Evolutionary conservation across 495 filamentous ascomycete species (phyloP), one percentile per base, ranked within the genome.

Genomic region (Hypoxylon lenormandii): DNA sequence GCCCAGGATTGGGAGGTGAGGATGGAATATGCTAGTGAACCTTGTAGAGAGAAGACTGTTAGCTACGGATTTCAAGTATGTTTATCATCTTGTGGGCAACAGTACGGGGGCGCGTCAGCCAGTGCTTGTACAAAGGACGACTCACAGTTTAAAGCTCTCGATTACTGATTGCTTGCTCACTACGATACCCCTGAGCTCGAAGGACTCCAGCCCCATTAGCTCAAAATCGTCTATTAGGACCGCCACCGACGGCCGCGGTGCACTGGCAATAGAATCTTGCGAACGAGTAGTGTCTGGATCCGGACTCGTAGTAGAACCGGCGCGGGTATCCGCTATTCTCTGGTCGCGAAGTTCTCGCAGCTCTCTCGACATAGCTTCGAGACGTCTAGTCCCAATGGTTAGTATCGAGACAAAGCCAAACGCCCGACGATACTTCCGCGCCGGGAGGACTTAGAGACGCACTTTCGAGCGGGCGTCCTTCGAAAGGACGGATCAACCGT

Each of bases 291-390:
- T 63, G 40, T 74, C 72, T 11, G 65, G 59, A 21, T 74, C 72
- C 15, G 69, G 62, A 26, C 65, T 74, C 11, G 69, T 65, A 11
- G 72, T 66, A 11, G 70, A 73, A 21, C 60, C 55, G 7, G 61
- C 61, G 21, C 63, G 61, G 10, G 48, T 28, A 49, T 61, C 48
- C 60, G 53, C 46, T 64, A 49, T 18, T 52, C 59, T 63, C 33
- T 71, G 74, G 16, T 64, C 69, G n/a, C 74, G 68, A 36, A 76
- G 74, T 48, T 76, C 74, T 51, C 67, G 69, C 8, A 76, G 46
- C 46, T 76, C 74, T 49, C 64, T 76, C 5, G 74, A 76, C 74
- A 76, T 76, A 7, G 74, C 74, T 48, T 76, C 74, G 23, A 76
- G 57, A 16, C 74, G 64, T 43, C 74, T 76, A 40, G 45, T 48